Base-by-base conservation (phyloP, 148 eudicot genomes). In the Amaranthus hypochondriacus region DNA sequence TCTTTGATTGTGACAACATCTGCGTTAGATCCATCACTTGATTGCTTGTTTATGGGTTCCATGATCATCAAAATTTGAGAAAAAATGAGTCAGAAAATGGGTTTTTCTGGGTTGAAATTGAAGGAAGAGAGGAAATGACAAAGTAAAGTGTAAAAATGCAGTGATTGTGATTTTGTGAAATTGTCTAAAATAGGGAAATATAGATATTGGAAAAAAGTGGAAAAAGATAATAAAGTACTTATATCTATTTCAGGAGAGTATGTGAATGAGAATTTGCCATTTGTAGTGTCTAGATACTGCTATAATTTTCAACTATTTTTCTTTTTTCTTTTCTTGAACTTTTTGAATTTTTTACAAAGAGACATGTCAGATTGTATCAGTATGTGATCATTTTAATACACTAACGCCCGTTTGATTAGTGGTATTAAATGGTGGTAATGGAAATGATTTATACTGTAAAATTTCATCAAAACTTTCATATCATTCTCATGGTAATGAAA, bases 261-360 rank as follows among this genome's bases (percentile, higher is more conserved):
- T 28, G 39, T 28, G 39, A 28, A 28, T 28, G 67, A 68, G 57
- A 61, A 59, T 5, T 68, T 75, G 78, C 78, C 78, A 75, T 58
- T 57, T 75, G 78, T 68, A 58, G 51, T 14, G 39, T 42, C 1
- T 48, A 58, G 7, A 5, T 49, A 49, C 43, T 42, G 65, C 39
- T 58, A 44, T 14, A 42, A 58, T 71, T 10, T 71, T 48, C 42
- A 12, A 55, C 13, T 44, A 5, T 44, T 57, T 47, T 71, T 71
- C 39, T 28, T 28, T 28, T 28, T 28, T 28, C 39, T 28, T 28
- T 28, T 28, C 1, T 28, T 28, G 39, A 28, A 28, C 39, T 28
- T 28, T 28, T 28, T 28, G 39, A 28, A 28, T 28, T 28, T 28
- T 28, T 2, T 28, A 28, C 39, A 28, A 28, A 28, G 39, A 28